Percentiles rank a stretch among this genome's conserved stretches.
Evolutionary conservation across 257 asterid genomes (phyloP).

Genomic region (Ocimum tenuiflorum): DNA sequence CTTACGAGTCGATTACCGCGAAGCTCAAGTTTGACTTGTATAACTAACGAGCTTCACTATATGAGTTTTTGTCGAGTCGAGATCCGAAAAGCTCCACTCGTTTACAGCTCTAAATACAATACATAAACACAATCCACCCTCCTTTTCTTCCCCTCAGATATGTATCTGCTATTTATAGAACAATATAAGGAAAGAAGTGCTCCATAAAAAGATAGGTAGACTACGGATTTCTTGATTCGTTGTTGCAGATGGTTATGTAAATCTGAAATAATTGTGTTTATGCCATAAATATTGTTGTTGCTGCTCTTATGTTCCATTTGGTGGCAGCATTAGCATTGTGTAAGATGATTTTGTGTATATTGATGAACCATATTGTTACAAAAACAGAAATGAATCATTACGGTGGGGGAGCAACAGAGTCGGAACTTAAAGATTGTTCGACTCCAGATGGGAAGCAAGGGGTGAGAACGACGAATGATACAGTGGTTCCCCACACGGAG

Average conservation of each 20-base stretch:
- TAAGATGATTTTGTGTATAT: constrained; percentile 27
- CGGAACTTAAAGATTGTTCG: constrained; percentile 40
- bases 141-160: too few species aligned
- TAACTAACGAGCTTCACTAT: too few species aligned
- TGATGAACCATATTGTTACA: too few species aligned
- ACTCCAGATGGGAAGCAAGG: constrained; percentile 45
- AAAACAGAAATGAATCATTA: constrained; percentile 37
- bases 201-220: too few species aligned
- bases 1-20: too few species aligned
- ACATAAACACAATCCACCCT: too few species aligned
- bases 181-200: background rate
- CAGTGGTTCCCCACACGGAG: constrained; percentile 17
- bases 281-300: background rate
- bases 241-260: background rate
- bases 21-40: too few species aligned
- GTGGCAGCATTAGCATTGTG: constrained; percentile 19
- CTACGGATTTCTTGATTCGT: too few species aligned
- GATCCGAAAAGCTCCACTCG: too few species aligned
- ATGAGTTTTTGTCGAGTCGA: too few species aligned
- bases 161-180: too few species aligned
- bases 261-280: background rate
- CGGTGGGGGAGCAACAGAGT: constrained; percentile 36
- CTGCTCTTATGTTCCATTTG: background rate
- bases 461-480: constrained; percentile 26
- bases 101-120: too few species aligned